Evolutionary conservation across 2,329 filamentous ascomycete species (phyloP).

Genomic region (Pseudogymnoascus sp.): DNA sequence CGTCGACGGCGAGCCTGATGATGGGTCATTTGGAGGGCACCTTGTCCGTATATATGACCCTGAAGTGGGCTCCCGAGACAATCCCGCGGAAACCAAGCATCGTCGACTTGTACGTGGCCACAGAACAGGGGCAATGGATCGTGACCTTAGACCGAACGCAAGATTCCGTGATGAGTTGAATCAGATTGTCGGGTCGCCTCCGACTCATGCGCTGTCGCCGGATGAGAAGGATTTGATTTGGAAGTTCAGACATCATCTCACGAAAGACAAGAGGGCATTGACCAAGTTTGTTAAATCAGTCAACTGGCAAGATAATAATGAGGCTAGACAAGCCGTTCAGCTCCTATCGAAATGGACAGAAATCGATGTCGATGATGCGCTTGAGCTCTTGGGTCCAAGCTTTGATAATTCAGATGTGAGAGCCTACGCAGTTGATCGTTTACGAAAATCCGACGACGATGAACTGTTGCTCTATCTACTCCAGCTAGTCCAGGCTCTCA

Average conservation of each 20-base stretch:
- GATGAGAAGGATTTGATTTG: slow-evolving; percentile 95
- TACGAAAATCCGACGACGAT: slow-evolving; percentile 86
- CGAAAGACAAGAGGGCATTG: slow-evolving; percentile 80
- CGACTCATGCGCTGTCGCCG: slow-evolving; percentile 75
- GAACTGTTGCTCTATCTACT: slow-evolving; percentile 86
- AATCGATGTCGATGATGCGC: slow-evolving; percentile 91
- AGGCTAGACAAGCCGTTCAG: slow-evolving; percentile 82
- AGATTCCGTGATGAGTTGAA: slow-evolving; percentile 94
- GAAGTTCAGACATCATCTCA: slow-evolving; percentile 94
- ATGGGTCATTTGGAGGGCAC: slow-evolving; percentile 43
- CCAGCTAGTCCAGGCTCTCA: slow-evolving; percentile 90
- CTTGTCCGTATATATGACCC: slow-evolving; percentile 87
- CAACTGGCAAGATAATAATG: slow-evolving; percentile 79
- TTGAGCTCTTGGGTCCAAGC: slow-evolving; percentile 85
- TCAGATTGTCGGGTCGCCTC: slow-evolving; percentile 81
- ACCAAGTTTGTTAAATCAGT: slow-evolving; percentile 99
- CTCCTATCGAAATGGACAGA: slow-evolving; percentile 90
- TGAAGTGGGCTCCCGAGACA: slow-evolving; percentile 80
- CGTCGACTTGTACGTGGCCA: slow-evolving; percentile 80
- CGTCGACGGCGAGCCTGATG: slow-evolving; percentile 58
- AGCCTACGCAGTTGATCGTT: slow-evolving; percentile 83
- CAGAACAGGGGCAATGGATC: slow-evolving; percentile 86
- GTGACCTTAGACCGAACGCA: slow-evolving; percentile 91
- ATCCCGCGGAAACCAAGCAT: slow-evolving; percentile 93
- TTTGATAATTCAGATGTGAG: slow-evolving; percentile 84